These are phyloP conservation scores for Plasmodium chabaudi DNA, from an alignment of 169 alveolate species.

Conservation along the genomic window DNA sequence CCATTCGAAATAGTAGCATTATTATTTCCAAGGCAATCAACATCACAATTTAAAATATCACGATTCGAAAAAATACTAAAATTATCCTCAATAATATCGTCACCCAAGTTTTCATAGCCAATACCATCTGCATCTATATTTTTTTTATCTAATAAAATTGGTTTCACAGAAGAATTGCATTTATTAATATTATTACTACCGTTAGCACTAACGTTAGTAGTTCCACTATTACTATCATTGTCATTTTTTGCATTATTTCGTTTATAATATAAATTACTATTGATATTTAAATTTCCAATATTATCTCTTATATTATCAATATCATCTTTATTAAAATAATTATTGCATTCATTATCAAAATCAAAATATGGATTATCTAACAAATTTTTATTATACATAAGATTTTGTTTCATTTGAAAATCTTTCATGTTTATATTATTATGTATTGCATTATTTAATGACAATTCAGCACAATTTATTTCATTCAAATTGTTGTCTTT, in stretches of 20 bases:
- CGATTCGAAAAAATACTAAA: constrained; percentile 16
- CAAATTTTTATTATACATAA: not conserved
- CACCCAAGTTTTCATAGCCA: not conserved
- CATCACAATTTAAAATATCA: not conserved
- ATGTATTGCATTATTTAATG: no score
- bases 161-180: not conserved
- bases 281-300: not conserved
- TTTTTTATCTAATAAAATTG: constrained; percentile 1
- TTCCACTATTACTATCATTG: constrained; percentile 26
- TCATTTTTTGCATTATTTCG: not conserved
- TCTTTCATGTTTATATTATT: no score
- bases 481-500: no score
- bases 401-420: no score
- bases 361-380: not conserved
- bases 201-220: constrained; percentile 21
- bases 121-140: not conserved
- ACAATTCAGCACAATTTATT: no score
- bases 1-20: not conserved
- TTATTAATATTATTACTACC: constrained; percentile 16
- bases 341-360: not conserved
- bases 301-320: not conserved
- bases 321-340: not conserved
- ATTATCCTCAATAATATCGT: constrained; percentile 19
- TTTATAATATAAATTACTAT: not conserved
- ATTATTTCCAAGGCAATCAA: not conserved